Base-by-base conservation (phyloP, 495 filamentous ascomycete species). In the Lentithecium fluviatile region DNA sequence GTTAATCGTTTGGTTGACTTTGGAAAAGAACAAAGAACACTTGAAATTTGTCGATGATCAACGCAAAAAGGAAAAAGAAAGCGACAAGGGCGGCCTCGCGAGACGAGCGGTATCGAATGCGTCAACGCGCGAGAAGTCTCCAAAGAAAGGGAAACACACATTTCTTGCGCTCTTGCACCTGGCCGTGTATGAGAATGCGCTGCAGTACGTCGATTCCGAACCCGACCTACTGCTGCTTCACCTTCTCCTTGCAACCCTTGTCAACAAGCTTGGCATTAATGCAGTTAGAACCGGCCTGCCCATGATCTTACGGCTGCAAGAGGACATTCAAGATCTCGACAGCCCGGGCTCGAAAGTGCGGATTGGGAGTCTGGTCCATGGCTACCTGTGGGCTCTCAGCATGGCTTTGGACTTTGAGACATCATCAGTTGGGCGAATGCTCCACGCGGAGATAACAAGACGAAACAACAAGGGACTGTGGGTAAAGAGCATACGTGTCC, bases 91-190 rank as follows among this genome's bases (percentile, higher is more conserved):
- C 71, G 67, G 69, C 46, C 56, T 81, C 8, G 79, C 85, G 10
- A 83, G 84, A 68, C 78, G 88, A 62, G 86, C 81, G 15, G 85
- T 85, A 11, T 89, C 86, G n/a, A 86, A 80, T 65, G 80, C 85
- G 7, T 86, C 85, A 17, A 78, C 80, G 43, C 77, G 81, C 66
- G 84, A 86, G 37, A 87, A 81, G 61, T 78, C 82, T 4, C 67
- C 73, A 7, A 82, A 81, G 53, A 69, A 75, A 8, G 75, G 78
- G 8, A 79, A 81, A 52, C 86, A 84, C 11, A 86, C 82, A 24
- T 96, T 92, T 70, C 77, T 97, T 21, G 85, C 88, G 65, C 77
- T 94, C n/a, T 75, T 97, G 10, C 90, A 96, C 73, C 78, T 97
- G 32, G 85, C 89, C 42, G 82, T 94, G 24, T 96, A 94, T 70